phyloP scores from a whole-genome alignment of 2,329 filamentous ascomycete species.

The Parastagonospora nodorum region DNA sequence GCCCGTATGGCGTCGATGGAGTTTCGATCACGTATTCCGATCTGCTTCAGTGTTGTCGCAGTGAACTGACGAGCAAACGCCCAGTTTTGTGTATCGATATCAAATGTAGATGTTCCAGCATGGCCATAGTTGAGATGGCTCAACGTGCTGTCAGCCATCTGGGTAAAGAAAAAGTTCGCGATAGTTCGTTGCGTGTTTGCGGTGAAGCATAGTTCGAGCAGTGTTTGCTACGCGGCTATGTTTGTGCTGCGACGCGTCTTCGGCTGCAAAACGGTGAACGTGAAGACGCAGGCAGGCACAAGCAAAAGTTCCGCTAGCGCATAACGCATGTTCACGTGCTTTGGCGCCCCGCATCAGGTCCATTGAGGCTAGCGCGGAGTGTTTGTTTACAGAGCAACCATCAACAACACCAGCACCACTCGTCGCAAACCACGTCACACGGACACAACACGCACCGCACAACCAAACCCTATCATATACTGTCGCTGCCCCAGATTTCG shows the following conservation, averaged over 20 bases:
- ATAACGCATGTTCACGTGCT: constrained; percentile 38
- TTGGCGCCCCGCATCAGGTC: constrained; percentile 5
- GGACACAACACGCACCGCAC: background rate
- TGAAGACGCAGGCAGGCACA: constrained; percentile 6
- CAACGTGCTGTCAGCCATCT: constrained; percentile 61
- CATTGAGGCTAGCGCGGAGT: constrained; percentile 12
- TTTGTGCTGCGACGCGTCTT: background rate
- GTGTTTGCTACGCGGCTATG: background rate
- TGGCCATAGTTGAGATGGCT: constrained; percentile 60
- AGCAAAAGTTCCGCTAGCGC: constrained; percentile 29
- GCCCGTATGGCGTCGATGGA: constrained; percentile 21
- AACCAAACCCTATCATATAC: background rate
- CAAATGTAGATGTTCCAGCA: constrained; percentile 57
- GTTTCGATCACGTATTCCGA: constrained; percentile 27
- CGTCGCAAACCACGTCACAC: constrained; percentile 24
- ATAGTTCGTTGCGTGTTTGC: constrained; percentile 7
- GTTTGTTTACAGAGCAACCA: constrained; percentile 40
- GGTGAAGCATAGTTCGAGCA: constrained; percentile 31
- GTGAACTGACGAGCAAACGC: constrained; percentile 49
- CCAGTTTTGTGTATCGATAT: constrained; percentile 55
- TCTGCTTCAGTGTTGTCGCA: constrained; percentile 25
- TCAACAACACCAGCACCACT: constrained; percentile 16
- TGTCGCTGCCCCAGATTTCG: constrained; percentile 41
- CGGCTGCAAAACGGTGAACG: constrained; percentile 5
- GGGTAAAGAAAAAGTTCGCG: constrained; percentile 46